Evolutionary conservation across 495 filamentous ascomycete species (phyloP), one percentile per base, ranked within the genome.

Genomic region (Talaromyces trachyspermus): DNA sequence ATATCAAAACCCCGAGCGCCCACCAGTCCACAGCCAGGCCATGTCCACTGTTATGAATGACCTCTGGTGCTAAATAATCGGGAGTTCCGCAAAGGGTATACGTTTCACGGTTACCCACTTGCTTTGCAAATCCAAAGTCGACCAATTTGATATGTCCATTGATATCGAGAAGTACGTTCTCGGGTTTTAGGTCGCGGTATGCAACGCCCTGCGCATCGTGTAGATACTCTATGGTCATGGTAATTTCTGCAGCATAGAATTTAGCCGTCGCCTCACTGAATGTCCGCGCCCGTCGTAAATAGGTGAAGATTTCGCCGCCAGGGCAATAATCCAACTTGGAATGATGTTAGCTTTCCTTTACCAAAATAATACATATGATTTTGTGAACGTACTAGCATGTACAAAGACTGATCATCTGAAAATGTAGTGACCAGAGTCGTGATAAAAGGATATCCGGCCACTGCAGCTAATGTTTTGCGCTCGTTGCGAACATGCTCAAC

Each of bases 21-120:
- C 92, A 98, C 92, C 92, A 98, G 65, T 98, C 92, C n/a, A 98
- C 92, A 0, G 92, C 91, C 27, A 87, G 88, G 23, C 87, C 89
- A 59, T 98, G 92, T 11, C 89, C 90, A 58, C 89, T 91, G 61
- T 89, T 94, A 53, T 90, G 85, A 48, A 98, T 96, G 15, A 96
- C 90, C 69, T 98, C 92, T 2, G 92, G 92, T 2, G 92, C 90
- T 15, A 98, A 76, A 62, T 98, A 98, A 58, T 98, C 92, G 20
- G 91, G 92, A 0, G 92, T 98, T 18, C 92, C 92, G 57, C 92
- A 97, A 2, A 96, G 77, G 5, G 92, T 98, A 61, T 96, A 97
- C 3, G 91, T 98, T 69, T 95, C 89, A 26, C 61, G 69, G 39
- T 72, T 62, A 32, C 57, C 62, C 5, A 71, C 61, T 55, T 71